Evolutionary conservation across 768 basidiomycete species (phyloP), one percentile per base, ranked within the genome.

Genomic region (Tricholoma furcatifolium): DNA sequence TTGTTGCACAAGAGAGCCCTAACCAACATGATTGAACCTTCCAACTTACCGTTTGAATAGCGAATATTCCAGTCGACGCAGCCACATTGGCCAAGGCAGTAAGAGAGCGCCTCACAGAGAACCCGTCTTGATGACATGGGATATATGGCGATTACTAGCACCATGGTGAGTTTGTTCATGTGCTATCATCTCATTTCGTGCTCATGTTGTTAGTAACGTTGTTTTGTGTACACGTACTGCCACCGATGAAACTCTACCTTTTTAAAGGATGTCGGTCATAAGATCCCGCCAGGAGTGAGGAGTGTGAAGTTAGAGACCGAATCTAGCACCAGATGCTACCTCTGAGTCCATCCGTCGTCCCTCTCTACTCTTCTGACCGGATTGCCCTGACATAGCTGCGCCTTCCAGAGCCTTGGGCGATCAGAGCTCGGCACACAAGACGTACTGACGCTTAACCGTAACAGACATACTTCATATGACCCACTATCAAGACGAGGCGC

Each of bases 11-110:
- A 36, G 35, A 20, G 42, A 39, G 32, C 24, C 15, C 40, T 51
- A 34, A 35, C 50, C 42, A 30, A 50, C 8, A 50, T 41, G 12
- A 35, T 17, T 35, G 35, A 27, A 34, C 21, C 20, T 23, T 40
- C 20, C 17, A 20, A 32, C 38, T 39, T 24, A 5, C 41, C 24
- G 44, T 9, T 39, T 4, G 36, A 2, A 18, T 24, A 67, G 69
- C 50, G 43, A 43, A 51, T 4, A 89, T 91, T 47, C 87, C 87
- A 12, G 81, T 88, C 1, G 67, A 83, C 55, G 85, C 82, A 0
- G 77, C 79, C 18, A 72, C 72, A 1, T 74, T 91, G 9, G 82
- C 78, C 1, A 65, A 74, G 43, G 66, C 84, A 47, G 82, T 91
- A 34, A 81, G 83, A 59, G 78, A 83, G 51, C 76, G 81, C 41